Evolutionary conservation across 2,329 filamentous ascomycete genomes (phyloP), one percentile per base, ranked within the genome.

Genomic region (Akanthomyces lecanii): DNA sequence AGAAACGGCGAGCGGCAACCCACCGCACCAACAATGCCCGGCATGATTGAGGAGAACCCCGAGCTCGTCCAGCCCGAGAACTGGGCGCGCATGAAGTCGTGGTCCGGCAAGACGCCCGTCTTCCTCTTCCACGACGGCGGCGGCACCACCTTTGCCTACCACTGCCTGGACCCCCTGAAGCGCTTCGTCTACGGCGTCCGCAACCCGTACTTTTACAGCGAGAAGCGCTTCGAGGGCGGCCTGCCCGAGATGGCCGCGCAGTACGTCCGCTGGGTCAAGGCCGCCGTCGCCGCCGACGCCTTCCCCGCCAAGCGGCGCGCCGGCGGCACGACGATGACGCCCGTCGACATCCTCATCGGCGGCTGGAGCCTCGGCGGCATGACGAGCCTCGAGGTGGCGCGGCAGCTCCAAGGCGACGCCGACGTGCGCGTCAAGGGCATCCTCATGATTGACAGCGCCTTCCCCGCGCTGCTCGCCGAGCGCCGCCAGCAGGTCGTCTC

Each of bases 101-200:
- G 64, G 11, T 65, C 68, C 14, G 65, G 65, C 38, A 65, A 69
- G 28, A 75, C 75, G n/a, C 83, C 84, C 2, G 73, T 85, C 53
- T 74, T 87, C 63, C 77, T 87, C 50, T 74, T 86, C 45, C 85
- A 87, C 72, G 85, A 87, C 65, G 85, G 85, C 66, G 83, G 85
- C 66, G 85, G 85, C 69, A 87, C 84, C 2, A 81, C 79, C 2
- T 85, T 84, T 68, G 79, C 78, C 66, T 87, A 87, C 70, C 78
- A 84, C 71, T 81, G 80, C 65, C 75, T 87, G 4, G 76, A 79
- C 21, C 68, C 75, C 1, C 74, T 86, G 25, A 71, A 73, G 40
- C 81, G 85, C 5, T 72, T 75, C 21, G 71, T 85, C 44, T 85
- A 81, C 65, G 84, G 79, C 58, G 82, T 87, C 62, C 73, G 78